phyloP scores from a whole-genome alignment of 202 grass and related monocot genomes.

The Cymbopogon flexuosus region DNA sequence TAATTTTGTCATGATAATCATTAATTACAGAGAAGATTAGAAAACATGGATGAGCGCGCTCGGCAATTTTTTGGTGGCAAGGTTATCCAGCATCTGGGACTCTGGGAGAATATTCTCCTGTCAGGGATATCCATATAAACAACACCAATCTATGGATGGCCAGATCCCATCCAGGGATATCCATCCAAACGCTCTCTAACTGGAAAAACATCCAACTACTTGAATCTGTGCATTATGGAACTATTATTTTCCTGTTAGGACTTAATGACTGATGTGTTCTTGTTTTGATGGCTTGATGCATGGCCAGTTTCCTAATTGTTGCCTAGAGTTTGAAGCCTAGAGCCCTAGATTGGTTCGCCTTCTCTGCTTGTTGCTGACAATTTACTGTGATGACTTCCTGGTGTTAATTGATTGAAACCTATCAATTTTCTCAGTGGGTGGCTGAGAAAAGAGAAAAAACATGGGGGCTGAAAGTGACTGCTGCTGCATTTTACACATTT shows the following conservation, averaged over 20 bases:
- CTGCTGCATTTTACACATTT: background rate
- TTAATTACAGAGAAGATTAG: too few species aligned
- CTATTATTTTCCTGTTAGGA: conserved; percentile 2
- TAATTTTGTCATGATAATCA: too few species aligned
- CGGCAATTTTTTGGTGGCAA: too few species aligned
- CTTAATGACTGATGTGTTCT: background rate
- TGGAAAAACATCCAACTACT: conserved; percentile 11
- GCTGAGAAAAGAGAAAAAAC: background rate
- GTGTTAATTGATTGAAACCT: conserved; percentile 12
- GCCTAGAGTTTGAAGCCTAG: conserved; percentile 5
- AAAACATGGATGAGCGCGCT: too few species aligned
- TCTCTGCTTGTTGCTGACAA: conserved; percentile 15
- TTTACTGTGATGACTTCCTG: background rate
- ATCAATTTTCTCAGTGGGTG: background rate
- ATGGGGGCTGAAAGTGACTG: background rate
- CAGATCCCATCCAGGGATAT: too few species aligned
- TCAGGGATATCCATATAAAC: too few species aligned
- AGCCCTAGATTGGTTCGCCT: background rate
- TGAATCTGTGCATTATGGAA: conserved; percentile 22
- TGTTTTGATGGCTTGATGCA: conserved; percentile 24
- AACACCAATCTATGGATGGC: too few species aligned
- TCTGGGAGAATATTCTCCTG: too few species aligned
- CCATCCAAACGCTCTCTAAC: background rate
- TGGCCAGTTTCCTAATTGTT: conserved; percentile 10
- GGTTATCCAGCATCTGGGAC: too few species aligned